These are phyloP conservation scores for Fragaria ananassa DNA, from an alignment of 306 rosid genomes.

Conservation along the genomic window DNA sequence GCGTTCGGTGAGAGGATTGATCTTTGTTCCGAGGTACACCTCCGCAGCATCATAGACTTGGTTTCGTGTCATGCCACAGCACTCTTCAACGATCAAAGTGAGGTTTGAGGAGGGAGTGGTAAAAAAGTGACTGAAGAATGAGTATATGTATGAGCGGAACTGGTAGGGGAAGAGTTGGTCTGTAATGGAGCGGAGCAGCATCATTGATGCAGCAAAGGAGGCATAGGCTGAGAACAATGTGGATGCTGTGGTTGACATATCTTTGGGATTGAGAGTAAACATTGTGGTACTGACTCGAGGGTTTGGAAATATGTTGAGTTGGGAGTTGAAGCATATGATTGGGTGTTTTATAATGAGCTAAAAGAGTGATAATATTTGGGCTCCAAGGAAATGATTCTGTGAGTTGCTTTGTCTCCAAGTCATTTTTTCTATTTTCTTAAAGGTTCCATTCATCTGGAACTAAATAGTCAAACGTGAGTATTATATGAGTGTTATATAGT, in stretches of 20 bases:
- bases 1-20: not conserved
- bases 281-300: not conserved
- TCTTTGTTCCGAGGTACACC: slow-evolving; percentile 3
- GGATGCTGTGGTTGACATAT: slow-evolving; percentile 28
- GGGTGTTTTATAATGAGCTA: not conserved
- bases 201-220: slow-evolving; percentile 34
- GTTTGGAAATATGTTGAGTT: not conserved
- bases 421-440: not conserved
- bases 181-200: slow-evolving; percentile 37
- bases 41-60: not conserved
- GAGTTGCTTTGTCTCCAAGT: not conserved
- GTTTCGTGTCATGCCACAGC: not conserved
- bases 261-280: slow-evolving; percentile 3
- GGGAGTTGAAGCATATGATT: not conserved
- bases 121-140: not conserved
- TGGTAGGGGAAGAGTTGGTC: slow-evolving; percentile 26
- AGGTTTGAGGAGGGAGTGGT: not conserved
- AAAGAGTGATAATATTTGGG: not conserved
- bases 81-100: not conserved
- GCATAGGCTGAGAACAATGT: slow-evolving; percentile 42
- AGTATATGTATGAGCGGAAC: not conserved
- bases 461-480: not conserved
- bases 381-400: slow-evolving; percentile 1
- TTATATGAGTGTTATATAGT: not conserved
- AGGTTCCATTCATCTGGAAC: not conserved